Evolutionary conservation across 2,329 filamentous ascomycete species (phyloP).

Genomic region (Amphichorda felina): DNA sequence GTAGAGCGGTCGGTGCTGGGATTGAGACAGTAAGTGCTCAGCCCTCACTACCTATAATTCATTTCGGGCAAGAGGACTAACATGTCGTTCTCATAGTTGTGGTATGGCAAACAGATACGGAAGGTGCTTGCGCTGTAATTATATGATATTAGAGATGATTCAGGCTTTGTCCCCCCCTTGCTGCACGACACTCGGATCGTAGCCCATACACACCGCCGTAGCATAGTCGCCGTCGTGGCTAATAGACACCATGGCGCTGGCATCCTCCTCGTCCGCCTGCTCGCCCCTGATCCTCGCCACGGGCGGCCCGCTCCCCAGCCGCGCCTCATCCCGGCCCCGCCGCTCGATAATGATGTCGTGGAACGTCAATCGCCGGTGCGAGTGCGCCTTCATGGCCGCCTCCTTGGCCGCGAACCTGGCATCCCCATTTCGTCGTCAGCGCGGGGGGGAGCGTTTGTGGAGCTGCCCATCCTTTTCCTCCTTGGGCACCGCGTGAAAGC

Average conservation of each 20-base stretch:
- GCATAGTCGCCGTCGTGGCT: slow-evolving; percentile 83
- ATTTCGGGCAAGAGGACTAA: not conserved
- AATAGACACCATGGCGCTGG: slow-evolving; percentile 63
- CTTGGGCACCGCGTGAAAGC: no score
- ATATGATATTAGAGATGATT: no score
- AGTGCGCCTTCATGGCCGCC: slow-evolving; percentile 61
- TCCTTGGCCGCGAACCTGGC: slow-evolving; percentile 61
- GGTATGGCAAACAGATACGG: not conserved
- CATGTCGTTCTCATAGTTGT: not conserved
- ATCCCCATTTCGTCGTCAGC: no score
- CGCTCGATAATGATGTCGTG: slow-evolving; percentile 42
- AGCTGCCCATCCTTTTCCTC: no score
- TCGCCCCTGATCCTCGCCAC: slow-evolving; percentile 27
- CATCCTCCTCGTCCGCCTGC: slow-evolving; percentile 18
- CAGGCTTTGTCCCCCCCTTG: no score
- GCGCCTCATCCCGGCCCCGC: slow-evolving; percentile 8
- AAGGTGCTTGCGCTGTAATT: no score
- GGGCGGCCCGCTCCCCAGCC: slow-evolving; percentile 26
- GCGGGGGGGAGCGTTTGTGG: no score
- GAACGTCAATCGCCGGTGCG: slow-evolving; percentile 44
- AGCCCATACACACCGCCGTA: slow-evolving; percentile 53
- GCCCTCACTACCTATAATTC: not conserved
- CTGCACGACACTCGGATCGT: slow-evolving; percentile 6
- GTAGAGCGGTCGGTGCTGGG: not conserved
- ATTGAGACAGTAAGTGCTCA: slow-evolving; percentile 1